Evolutionary conservation across 129 eudicot species (phyloP), one percentile per base, ranked within the genome.

Genomic region (Arctium lappa): DNA sequence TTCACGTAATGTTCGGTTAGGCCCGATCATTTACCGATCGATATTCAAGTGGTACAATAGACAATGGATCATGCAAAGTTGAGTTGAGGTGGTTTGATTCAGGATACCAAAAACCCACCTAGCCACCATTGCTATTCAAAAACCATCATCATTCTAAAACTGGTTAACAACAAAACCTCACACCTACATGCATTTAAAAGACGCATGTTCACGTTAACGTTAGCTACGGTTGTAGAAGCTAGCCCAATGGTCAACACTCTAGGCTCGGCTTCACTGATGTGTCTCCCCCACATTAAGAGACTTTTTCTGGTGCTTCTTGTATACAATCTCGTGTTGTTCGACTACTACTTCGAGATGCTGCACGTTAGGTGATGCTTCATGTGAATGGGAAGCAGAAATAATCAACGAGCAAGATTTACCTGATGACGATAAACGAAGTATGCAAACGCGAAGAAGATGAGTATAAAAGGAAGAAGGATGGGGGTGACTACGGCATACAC

Each of bases 381-480:
- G n/a, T n/a, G n/a, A n/a, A n/a, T n/a, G n/a, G n/a, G n/a, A n/a
- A n/a, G n/a, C n/a, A n/a, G 31, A 42, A 33, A 63, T 62, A 29
- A 2, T 11, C 5, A 75, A 31, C 18, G 42, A 66, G 69, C n/a
- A 76, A 77, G 27, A 37, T n/a, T 79, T 73, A 94, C 98, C 97
- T 94, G 98, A 81, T 94, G 98, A 84, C 98, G 98, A 39, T 94
- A 94, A 8, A 94, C 96, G 39, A 94, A 88, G 90, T 86, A 94
- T 8, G 98, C 98, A 29, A 94, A 92, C 27, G 89, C 89, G n/a
- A 94, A 94, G 91, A 94, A 94, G 83, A 94, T 81, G 75, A 94
- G 84, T 71, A 94, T 81, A 82, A 94, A 94, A 38, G 98, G 98
- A 38, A 94, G 91, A 79, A 94, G 97, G 77, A 94, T 87, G 11